Evolutionary conservation across 805 yeast genomes (phyloP).

Genomic region (Citeromyces matritensis): DNA sequence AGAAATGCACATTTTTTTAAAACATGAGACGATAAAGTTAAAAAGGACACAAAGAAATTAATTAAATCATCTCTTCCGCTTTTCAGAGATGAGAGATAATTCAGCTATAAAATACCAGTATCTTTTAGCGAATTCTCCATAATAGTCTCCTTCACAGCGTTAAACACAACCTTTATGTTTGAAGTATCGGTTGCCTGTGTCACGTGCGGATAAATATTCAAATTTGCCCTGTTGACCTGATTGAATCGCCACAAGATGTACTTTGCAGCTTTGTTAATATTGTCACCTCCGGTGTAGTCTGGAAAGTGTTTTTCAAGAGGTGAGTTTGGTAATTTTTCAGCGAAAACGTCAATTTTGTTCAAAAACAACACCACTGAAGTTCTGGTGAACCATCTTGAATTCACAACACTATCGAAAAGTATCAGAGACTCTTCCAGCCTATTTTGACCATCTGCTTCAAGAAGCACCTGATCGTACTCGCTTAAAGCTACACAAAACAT

Average conservation of each 20-base stretch:
- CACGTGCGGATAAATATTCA: constrained; percentile 77
- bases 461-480: constrained; percentile 77
- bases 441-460: constrained; percentile 66
- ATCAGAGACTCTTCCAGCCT: constrained; percentile 72
- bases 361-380: constrained; percentile 77
- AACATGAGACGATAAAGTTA: too few species aligned
- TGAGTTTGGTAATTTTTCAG: constrained; percentile 67
- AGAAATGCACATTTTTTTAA: too few species aligned
- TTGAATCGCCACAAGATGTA: constrained; percentile 85
- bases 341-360: constrained; percentile 83
- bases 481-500: constrained; percentile 85
- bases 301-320: constrained; percentile 79
- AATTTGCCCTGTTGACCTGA: constrained; percentile 67
- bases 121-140: constrained; percentile 46
- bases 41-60: too few species aligned
- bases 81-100: too few species aligned
- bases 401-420: constrained; percentile 79
- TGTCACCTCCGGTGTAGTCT: constrained; percentile 83
- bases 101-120: constrained; percentile 34
- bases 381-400: constrained; percentile 84
- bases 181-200: constrained; percentile 93
- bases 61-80: too few species aligned
- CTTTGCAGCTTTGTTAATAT: constrained; percentile 81
- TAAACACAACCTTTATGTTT: constrained; percentile 74
- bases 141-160: constrained; percentile 70